Conservation (phyloP, 148 eudicot genomes). For the Silene uniflora region DNA sequence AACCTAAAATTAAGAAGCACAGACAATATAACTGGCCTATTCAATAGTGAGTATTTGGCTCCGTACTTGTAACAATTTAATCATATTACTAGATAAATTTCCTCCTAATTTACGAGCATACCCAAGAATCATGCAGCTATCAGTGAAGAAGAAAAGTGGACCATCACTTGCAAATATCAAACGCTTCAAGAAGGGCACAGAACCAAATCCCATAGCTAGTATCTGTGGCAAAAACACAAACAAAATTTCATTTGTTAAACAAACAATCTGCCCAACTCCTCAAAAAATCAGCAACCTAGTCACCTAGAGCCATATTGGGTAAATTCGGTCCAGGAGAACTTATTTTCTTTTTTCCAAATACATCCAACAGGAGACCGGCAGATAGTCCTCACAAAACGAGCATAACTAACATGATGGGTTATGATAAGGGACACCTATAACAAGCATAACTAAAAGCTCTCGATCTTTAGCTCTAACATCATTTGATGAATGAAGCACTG, state of each 20-base stretch:
- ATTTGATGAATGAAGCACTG: no score
- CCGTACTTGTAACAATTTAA: not conserved
- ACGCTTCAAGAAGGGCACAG: constrained; percentile 69
- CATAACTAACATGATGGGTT: no score
- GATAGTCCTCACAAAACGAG: no score
- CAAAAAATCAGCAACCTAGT: not conserved
- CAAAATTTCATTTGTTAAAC: not conserved
- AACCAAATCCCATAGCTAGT: constrained; percentile 76
- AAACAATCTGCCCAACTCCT: not conserved
- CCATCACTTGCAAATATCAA: constrained; percentile 77
- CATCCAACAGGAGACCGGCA: no score
- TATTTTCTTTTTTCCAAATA: no score
- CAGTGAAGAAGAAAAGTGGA: constrained; percentile 90
- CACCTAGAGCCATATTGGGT: no score
- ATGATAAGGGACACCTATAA: no score
- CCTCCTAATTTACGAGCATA: constrained; percentile 27
- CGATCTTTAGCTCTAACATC: no score
- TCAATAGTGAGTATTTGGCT: not conserved
- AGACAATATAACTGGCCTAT: no score
- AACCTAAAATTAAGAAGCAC: no score
- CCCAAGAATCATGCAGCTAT: constrained; percentile 98
- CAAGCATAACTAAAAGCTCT: no score
- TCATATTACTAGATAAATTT: not conserved
- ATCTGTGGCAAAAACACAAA: constrained; percentile 43
- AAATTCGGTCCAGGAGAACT: no score